Percentiles rank a stretch among this genome's conserved stretches.
phyloP scores from a whole-genome alignment of 2,329 filamentous ascomycete species.

The Diatrype stigma region DNA sequence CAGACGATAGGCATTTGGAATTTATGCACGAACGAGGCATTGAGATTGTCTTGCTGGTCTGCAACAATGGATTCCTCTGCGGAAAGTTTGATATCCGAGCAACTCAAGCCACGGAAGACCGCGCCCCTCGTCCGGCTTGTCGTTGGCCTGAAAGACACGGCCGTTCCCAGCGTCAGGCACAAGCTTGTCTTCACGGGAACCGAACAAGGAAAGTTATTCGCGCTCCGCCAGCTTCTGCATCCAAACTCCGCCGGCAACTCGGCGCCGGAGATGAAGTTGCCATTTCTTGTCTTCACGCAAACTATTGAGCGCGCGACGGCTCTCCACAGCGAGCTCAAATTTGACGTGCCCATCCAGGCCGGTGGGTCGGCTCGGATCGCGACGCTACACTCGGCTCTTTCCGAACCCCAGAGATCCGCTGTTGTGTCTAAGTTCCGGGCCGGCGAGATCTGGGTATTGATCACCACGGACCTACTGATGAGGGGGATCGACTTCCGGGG shows the following conservation, averaged over 20 bases:
- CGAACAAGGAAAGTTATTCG: constrained; percentile 89
- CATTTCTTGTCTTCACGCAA: constrained; percentile 94
- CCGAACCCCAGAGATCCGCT: constrained; percentile 67
- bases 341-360: constrained; percentile 87
- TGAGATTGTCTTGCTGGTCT: constrained; percentile 84
- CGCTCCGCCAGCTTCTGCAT: constrained; percentile 82
- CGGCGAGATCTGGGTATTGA: constrained; percentile 92
- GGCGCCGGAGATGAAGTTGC: constrained; percentile 66
- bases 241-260: constrained; percentile 57
- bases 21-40: constrained; percentile 64
- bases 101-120: constrained; percentile 53
- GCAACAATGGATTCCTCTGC: constrained; percentile 95
- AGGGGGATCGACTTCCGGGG: constrained; percentile 93
- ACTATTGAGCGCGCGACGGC: constrained; percentile 88
- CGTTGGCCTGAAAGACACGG: constrained; percentile 94
- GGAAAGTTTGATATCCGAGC: constrained; percentile 70
- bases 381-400: constrained; percentile 82
- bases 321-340: constrained; percentile 83
- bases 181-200: constrained; percentile 86
- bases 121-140: constrained; percentile 74
- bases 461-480: constrained; percentile 90
- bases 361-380: constrained; percentile 82
- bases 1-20: constrained; percentile 85
- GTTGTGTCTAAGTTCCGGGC: constrained; percentile 89
- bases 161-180: constrained; percentile 87